Evolutionary conservation across 257 asterid species (phyloP).

Genomic region (Anisodus acutangulus): DNA sequence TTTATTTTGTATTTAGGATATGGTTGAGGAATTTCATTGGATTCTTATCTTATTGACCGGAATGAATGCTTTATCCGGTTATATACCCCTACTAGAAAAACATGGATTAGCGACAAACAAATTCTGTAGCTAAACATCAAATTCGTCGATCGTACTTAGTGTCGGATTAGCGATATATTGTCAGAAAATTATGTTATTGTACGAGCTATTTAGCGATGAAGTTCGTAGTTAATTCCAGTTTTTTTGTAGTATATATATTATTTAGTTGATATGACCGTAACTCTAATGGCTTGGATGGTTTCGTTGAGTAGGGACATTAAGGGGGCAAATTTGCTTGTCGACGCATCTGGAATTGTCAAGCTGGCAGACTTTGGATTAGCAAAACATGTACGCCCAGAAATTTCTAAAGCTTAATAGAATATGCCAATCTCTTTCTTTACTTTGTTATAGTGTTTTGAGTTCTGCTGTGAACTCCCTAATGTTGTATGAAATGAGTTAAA

Average conservation of each 20-base stretch:
- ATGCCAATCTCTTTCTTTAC: neutral
- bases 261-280: neutral
- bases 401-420: constrained; percentile 18
- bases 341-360: constrained; percentile 83
- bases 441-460: neutral
- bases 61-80: neutral
- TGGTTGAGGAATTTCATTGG: neutral
- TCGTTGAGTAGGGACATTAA: constrained; percentile 72
- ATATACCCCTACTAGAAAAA: too few species aligned
- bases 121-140: too few species aligned
- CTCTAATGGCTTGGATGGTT: constrained; percentile 22
- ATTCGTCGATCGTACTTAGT: too few species aligned
- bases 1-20: neutral
- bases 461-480: neutral
- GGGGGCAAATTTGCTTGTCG: constrained; percentile 90
- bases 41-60: neutral
- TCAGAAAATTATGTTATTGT: too few species aligned
- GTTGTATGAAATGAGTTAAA: neutral
- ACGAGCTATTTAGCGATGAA: too few species aligned
- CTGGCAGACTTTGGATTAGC: constrained; percentile 94
- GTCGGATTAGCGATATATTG: too few species aligned
- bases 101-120: too few species aligned
- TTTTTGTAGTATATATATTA: too few species aligned
- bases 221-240: too few species aligned
- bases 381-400: constrained; percentile 67